A percentile compares a stretch with the other conserved stretches of the same genome.
These are phyloP conservation scores for Prunus yedoensis DNA, from an alignment of 331 rosid species.

Conservation along the genomic window DNA sequence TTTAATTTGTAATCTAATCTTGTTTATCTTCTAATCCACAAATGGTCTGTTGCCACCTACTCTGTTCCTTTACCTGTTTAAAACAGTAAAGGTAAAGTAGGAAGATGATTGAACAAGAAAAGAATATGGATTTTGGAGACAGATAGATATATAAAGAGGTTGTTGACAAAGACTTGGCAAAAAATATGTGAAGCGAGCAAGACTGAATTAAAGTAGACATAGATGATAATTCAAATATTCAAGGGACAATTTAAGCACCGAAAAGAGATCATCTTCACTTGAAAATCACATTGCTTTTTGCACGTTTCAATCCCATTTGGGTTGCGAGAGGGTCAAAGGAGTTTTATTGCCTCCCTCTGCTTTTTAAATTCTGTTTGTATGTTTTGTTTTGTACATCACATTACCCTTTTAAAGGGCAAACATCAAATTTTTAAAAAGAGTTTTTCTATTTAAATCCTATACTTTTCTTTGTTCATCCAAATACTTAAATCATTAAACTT, in stretches of 20 bases:
- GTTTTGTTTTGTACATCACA: no score
- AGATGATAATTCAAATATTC: no score
- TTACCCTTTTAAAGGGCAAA: no score
- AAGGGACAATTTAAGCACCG: neutral
- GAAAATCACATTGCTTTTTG: neutral
- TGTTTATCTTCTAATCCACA: slow-evolving; percentile 11
- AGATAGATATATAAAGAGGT: neutral
- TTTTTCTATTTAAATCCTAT: no score
- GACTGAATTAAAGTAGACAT: no score
- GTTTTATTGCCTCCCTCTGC: no score
- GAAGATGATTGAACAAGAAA: slow-evolving; percentile 21
- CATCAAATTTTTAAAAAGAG: no score
- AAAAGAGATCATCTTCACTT: neutral
- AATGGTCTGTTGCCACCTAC: neutral
- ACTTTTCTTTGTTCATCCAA: no score
- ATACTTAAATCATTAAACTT: no score
- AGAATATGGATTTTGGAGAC: slow-evolving; percentile 7
- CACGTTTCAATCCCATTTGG: neutral
- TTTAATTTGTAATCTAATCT: neutral
- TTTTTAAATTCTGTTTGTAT: no score
- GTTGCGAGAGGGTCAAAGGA: no score
- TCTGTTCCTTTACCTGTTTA: neutral
- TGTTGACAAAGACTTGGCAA: neutral
- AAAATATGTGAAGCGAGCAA: no score
- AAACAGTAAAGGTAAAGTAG: neutral